Conservation (phyloP, 768 basidiomycete genomes). For the Termitomyces sp. region DNA sequence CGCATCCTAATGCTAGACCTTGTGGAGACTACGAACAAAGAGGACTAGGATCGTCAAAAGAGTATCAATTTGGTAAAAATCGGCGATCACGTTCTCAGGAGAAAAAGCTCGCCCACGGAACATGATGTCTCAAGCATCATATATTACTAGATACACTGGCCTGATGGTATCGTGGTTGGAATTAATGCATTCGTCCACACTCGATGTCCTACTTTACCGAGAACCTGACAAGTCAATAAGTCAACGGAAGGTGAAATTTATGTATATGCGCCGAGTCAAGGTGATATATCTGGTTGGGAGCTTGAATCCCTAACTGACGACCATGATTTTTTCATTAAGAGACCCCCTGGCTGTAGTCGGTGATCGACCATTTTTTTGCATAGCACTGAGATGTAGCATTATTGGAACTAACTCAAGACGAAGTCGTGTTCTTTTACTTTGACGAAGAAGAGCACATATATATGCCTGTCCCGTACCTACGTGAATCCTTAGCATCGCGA, state of each 20-base stretch:
- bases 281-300: neutral
- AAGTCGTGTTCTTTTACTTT: slow-evolving; percentile 37
- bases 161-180: neutral
- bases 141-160: neutral
- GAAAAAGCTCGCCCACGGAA: neutral
- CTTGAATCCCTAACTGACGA: neutral
- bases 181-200: neutral
- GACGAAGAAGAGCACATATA: no score
- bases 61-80: neutral
- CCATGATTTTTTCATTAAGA: neutral
- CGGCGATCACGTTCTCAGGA: neutral
- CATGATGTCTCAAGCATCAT: neutral
- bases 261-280: neutral
- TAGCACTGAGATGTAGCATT: neutral
- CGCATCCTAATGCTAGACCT: no score
- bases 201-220: neutral
- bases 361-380: neutral
- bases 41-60: neutral
- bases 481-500: neutral
- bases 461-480: no score
- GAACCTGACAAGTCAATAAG: neutral
- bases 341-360: neutral
- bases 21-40: no score
- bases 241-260: no score
- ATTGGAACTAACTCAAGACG: neutral